Percentiles rank a stretch among this genome's conserved stretches.
These are phyloP conservation scores for Chrysopogon serrulatus DNA, from an alignment of 176 grass and related monocot species.

Conservation along the genomic window DNA sequence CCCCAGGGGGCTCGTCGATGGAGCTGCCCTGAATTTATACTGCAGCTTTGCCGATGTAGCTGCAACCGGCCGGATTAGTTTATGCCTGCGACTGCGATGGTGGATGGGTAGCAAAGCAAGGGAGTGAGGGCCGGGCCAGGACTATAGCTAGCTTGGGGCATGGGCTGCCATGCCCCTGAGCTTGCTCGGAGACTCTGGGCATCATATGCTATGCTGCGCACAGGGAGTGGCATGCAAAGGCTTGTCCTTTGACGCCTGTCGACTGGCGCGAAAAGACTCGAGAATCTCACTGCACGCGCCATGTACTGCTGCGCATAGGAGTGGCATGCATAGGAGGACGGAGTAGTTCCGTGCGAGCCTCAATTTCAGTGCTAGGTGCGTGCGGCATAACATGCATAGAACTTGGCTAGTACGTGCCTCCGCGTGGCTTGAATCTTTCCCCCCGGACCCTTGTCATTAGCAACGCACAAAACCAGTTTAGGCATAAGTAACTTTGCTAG, in stretches of 20 bases:
- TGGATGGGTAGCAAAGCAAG: neutral
- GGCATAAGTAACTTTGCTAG: too few species aligned
- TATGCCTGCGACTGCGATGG: neutral
- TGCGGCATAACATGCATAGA: neutral
- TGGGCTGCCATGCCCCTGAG: constrained; percentile 36
- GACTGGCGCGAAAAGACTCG: constrained; percentile 10
- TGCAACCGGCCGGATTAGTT: neutral
- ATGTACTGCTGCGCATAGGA: neutral
- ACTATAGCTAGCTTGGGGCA: neutral
- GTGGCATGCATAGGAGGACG: too few species aligned
- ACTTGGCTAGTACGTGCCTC: neutral
- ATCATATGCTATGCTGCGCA: constrained; percentile 13
- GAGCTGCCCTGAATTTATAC: constrained; percentile 33
- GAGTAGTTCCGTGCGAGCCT: constrained; percentile 18
- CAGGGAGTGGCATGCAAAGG: constrained; percentile 7
- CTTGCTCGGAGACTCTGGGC: constrained; percentile 20
- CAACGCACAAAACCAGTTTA: neutral
- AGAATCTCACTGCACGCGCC: constrained; percentile 8
- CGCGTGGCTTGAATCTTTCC: neutral
- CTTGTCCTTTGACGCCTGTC: constrained; percentile 17
- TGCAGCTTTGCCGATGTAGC: neutral
- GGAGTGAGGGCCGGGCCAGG: neutral
- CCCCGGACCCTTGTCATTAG: neutral
- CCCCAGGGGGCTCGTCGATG: neutral
- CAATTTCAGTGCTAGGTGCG: constrained; percentile 2